Conservation (phyloP, 768 basidiomycete species). For the Russula virescens region DNA sequence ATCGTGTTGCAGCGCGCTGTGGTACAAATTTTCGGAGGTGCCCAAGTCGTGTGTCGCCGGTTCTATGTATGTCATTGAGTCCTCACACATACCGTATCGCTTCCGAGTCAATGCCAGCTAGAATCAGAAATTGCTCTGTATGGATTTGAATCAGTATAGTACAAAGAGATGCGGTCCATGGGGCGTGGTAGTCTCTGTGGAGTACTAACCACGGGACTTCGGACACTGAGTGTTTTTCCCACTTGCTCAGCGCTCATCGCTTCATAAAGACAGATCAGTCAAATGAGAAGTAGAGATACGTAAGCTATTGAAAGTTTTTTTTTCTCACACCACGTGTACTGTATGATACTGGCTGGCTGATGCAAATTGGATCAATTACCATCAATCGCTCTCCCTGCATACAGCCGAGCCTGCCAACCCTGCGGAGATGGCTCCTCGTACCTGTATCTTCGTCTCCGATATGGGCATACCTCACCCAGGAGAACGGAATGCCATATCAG, state of each 20-base stretch:
- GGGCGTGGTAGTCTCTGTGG: not conserved
- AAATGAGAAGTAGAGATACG: not conserved
- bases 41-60: not conserved
- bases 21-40: not conserved
- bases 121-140: too few species aligned
- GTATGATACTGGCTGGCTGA: not conserved
- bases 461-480: not conserved
- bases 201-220: not conserved
- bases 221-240: not conserved
- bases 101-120: too few species aligned
- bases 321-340: not conserved
- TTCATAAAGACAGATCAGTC: not conserved
- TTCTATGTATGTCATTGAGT: not conserved
- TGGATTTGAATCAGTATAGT: too few species aligned
- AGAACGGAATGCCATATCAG: not conserved
- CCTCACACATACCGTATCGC: not conserved
- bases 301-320: not conserved
- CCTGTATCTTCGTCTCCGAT: not conserved
- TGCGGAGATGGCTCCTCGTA: not conserved
- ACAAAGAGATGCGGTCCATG: not conserved
- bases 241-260: not conserved
- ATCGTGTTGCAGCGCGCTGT: too few species aligned
- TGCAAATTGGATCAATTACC: not conserved
- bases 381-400: too few species aligned
- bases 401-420: too few species aligned